Percentiles rank a stretch among this genome's conserved stretches.
phyloP scores from a whole-genome alignment of 2,329 filamentous ascomycete genomes.

The Talaromyces sp. region DNA sequence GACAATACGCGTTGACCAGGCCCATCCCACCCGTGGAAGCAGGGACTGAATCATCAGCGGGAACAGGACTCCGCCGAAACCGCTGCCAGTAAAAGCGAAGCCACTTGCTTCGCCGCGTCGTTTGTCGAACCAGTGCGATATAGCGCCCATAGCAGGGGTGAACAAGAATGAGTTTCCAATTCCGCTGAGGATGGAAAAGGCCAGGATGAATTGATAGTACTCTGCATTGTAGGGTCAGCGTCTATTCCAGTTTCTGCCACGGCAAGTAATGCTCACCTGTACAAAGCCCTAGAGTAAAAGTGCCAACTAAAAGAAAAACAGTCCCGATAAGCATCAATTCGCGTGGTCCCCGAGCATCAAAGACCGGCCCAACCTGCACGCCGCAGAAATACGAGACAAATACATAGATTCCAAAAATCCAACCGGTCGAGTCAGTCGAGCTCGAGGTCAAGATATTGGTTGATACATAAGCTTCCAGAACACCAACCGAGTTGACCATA shows the following conservation, averaged over 20 bases:
- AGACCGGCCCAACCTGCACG: constrained; percentile 38
- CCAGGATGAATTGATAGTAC: constrained; percentile 41
- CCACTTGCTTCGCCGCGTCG: constrained; percentile 36
- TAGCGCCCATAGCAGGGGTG: constrained; percentile 31
- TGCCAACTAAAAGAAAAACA: constrained; percentile 31
- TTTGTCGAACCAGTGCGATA: constrained; percentile 38
- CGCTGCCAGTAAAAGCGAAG: constrained; percentile 36
- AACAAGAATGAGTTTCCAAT: constrained; percentile 34
- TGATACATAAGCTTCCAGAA: constrained; percentile 42
- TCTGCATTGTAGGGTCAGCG: constrained; percentile 21
- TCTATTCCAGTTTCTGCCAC: neutral
- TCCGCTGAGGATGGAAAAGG: constrained; percentile 37
- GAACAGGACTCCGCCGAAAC: constrained; percentile 37
- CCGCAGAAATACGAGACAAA: constrained; percentile 41
- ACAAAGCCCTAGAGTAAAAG: constrained; percentile 11
- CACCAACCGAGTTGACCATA: constrained; percentile 41
- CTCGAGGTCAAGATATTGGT: constrained; percentile 38
- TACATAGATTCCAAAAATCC: constrained; percentile 44
- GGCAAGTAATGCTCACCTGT: neutral
- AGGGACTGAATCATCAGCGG: constrained; percentile 34
- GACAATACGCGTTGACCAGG: constrained; percentile 35
- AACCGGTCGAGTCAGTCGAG: constrained; percentile 38
- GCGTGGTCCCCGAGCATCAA: constrained; percentile 37
- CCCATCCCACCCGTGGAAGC: constrained; percentile 32
- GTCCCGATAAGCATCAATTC: constrained; percentile 31